Evolutionary conservation across 805 yeast genomes (phyloP), one percentile per base, ranked within the genome.

Genomic region (Danielia reshetovae): DNA sequence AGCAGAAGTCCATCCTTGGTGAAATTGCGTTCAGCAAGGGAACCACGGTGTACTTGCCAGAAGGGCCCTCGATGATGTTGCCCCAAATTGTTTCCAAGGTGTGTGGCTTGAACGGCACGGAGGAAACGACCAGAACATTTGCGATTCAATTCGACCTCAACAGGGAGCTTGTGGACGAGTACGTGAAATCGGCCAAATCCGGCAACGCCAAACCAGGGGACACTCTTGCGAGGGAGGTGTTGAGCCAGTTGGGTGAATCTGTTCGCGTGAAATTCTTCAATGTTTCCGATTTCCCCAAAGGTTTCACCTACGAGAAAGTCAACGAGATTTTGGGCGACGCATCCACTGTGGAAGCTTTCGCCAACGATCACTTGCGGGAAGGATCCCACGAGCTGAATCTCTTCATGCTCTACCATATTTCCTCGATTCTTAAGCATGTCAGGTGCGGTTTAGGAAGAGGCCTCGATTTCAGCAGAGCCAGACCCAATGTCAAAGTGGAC

Each of bases 11-110:
- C 0, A 43, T 49, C 2, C 43, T 79, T 16, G 64, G 80, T 12
- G 59, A 68, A 29, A 69, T 76, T 33, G 95, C 94, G 0, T 73
- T 68, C 42, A 68, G 66, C 29, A 70, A 79, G 45, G 75, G 81
- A 0, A 60, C 76, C 15, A 86, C 96, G 0, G 70, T 80, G 1
- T 90, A 89, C 52, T 70, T 82, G 15, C 90, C 95, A 0, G 83
- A 79, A 27, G 63, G 65, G 1, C 75, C 77, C 0, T 56, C 70
- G 7, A 77, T 83, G 36, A 81, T 89, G 90, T 60, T 89, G 1
- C 96, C 96, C 0, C 49, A 54, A 8, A 49, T 68, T 0, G 62
- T 82, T 36, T 65, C 80, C 2, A 58, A 69, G 3, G 39, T 65
- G 4, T 71, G 80, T 12, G 78, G 82, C 4, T 57, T 79, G 34